These are phyloP conservation scores for Trifolium subterraneum DNA, from an alignment of 306 rosid genomes.

Conservation along the genomic window DNA sequence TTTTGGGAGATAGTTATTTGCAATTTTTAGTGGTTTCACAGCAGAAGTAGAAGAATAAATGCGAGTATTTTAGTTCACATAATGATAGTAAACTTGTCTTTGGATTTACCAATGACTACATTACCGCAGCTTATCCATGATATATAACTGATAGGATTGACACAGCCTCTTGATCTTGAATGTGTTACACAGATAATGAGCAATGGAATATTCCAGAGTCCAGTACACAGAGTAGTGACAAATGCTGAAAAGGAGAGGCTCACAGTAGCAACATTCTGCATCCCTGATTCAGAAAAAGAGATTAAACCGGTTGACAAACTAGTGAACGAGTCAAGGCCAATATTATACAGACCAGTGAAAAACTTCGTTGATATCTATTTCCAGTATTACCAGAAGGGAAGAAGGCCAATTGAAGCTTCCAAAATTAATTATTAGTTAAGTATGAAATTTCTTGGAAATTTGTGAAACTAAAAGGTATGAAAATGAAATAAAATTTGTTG, in stretches of 20 bases:
- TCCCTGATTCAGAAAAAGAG: conserved; percentile 56
- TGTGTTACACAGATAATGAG: conserved; percentile 54
- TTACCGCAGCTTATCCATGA: neutral
- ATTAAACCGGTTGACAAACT: conserved; percentile 56
- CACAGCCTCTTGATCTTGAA: conserved; percentile 2
- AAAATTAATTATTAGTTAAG: conserved; percentile 40
- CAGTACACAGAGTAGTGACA: conserved; percentile 66
- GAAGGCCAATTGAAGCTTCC: conserved; percentile 65
- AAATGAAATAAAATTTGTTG: neutral
- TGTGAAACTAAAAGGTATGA: conserved; percentile 33
- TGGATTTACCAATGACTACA: neutral
- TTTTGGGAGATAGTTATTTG: neutral
- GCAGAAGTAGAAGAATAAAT: too few species aligned
- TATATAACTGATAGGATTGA: neutral
- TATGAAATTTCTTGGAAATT: neutral
- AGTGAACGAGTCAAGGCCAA: conserved; percentile 59
- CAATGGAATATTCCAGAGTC: conserved; percentile 71
- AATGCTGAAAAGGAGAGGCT: conserved; percentile 63
- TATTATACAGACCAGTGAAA: conserved; percentile 53
- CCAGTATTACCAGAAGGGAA: conserved; percentile 66
- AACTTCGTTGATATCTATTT: conserved; percentile 50
- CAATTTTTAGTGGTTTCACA: too few species aligned
- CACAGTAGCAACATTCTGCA: conserved; percentile 60
- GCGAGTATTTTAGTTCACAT: too few species aligned
- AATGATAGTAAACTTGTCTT: neutral